Evolutionary conservation across 148 eudicot species (phyloP).

Genomic region (Suaeda aralocaspica): DNA sequence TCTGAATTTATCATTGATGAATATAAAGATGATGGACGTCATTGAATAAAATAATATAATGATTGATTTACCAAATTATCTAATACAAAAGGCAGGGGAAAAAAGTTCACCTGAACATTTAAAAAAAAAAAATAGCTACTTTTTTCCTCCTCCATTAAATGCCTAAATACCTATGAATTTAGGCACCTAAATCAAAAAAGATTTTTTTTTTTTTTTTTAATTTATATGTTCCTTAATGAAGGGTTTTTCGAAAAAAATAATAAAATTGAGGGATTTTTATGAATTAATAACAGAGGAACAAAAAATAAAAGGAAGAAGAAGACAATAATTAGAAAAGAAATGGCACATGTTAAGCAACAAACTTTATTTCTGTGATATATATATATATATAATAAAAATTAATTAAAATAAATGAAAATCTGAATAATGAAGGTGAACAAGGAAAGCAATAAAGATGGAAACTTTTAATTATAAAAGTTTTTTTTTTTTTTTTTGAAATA

Average conservation of each 20-base stretch:
- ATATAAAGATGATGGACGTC: background rate
- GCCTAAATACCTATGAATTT: conserved; percentile 5
- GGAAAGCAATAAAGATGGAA: conserved; percentile 13
- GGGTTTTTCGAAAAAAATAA: conserved; percentile 11
- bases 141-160: conserved; percentile 23
- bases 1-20: background rate
- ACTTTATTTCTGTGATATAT: conserved; percentile 6
- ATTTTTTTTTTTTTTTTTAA: background rate
- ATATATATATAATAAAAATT: too few relatives aligned
- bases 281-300: background rate
- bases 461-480: too few relatives aligned
- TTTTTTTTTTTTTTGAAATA: conserved; percentile 24
- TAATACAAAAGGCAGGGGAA: background rate
- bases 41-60: conserved; percentile 1
- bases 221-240: conserved; percentile 8
- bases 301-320: background rate
- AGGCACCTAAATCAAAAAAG: conserved; percentile 3
- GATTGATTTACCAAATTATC: conserved; percentile 1
- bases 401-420: conserved; percentile 12
- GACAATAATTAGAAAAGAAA: conserved; percentile 13
- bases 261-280: background rate
- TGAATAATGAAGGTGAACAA: background rate
- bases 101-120: conserved; percentile 25
- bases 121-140: conserved; percentile 33
- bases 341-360: conserved; percentile 30